Conservation (phyloP, 202 grass and related monocot genomes). For the Hordeum pubiflorum region DNA sequence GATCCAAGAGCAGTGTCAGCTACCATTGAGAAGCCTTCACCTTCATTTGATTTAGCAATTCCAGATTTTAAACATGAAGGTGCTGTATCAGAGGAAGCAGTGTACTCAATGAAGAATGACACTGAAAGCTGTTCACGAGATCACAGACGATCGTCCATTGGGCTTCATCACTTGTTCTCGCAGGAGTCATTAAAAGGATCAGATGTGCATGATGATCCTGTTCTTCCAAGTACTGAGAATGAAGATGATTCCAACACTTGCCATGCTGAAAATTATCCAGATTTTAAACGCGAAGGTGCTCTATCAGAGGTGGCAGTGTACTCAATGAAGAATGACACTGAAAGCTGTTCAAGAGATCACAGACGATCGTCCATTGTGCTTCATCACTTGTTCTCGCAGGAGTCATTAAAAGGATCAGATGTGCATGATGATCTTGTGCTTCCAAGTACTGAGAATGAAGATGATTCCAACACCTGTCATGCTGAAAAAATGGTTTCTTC, state of each 20-base stretch:
- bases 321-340: neutral
- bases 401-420: neutral
- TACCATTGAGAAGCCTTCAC: neutral
- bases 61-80: neutral
- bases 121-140: neutral
- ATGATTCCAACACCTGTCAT: neutral
- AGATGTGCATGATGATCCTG: neutral
- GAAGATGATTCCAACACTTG: neutral
- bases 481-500: slow-evolving; percentile 4
- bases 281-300: neutral
- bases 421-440: neutral
- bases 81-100: neutral
- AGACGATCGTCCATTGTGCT: neutral
- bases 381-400: neutral
- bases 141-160: neutral
- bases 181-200: neutral
- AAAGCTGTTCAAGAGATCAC: neutral
- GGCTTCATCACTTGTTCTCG: neutral
- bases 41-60: neutral
- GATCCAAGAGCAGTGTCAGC: neutral
- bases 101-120: neutral
- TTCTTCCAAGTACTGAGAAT: neutral
- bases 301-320: neutral
- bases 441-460: neutral
- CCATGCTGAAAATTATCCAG: neutral